Conservation (phyloP, 2,329 filamentous ascomycete genomes). For the Xylaria sp. region DNA sequence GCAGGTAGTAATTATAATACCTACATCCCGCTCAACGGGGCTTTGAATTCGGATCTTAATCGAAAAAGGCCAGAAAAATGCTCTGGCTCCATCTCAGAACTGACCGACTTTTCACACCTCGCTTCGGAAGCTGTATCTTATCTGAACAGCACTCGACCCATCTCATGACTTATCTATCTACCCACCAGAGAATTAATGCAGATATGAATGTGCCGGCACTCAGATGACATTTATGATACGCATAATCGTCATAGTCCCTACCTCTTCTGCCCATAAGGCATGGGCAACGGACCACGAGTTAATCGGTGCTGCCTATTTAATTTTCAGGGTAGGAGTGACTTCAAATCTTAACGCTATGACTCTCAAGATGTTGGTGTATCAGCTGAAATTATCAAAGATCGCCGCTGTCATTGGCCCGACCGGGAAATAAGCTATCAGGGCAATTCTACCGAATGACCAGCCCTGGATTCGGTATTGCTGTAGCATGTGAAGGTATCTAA, state of each 20-base stretch:
- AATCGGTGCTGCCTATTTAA: neutral
- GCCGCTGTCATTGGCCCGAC: slow-evolving; percentile 15
- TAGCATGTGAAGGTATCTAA: slow-evolving; percentile 4
- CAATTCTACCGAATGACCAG: slow-evolving; percentile 16
- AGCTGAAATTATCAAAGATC: slow-evolving; percentile 13
- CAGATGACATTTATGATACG: neutral
- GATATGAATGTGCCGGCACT: neutral
- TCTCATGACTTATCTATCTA: slow-evolving; percentile 4
- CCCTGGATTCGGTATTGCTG: neutral
- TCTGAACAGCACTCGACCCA: neutral
- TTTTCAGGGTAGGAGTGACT: neutral
- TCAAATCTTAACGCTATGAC: too few relatives aligned
- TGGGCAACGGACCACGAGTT: neutral
- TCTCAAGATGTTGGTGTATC: neutral
- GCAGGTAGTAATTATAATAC: slow-evolving; percentile 21
- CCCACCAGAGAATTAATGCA: neutral
- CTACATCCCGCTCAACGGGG: neutral
- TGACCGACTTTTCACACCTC: slow-evolving; percentile 1
- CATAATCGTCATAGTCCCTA: neutral
- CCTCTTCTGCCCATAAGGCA: neutral
- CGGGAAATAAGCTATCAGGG: slow-evolving; percentile 13
- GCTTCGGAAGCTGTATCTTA: slow-evolving; percentile 9
- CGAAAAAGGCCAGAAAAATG: neutral
- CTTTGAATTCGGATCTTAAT: neutral
- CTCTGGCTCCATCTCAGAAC: neutral